Conservation (phyloP, 1,139 yeast species). For the Blastobotrys arbuscula region DNA sequence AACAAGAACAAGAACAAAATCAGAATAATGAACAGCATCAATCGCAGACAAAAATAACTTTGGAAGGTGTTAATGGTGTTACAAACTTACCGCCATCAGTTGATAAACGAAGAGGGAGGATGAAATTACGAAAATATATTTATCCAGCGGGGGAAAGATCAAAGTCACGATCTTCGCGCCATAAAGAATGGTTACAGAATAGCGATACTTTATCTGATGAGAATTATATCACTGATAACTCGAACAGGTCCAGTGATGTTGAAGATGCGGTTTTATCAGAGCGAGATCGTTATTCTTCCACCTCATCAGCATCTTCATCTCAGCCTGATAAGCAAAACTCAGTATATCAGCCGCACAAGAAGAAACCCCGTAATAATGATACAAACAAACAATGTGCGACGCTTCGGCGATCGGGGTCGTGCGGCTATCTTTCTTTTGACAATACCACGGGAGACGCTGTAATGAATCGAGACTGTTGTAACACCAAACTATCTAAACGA, state of each 20-base stretch:
- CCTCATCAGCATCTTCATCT: neutral
- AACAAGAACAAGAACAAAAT: conserved; percentile 1
- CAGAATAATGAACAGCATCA: neutral
- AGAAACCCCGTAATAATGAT: neutral
- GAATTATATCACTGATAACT: neutral
- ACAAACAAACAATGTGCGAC: neutral
- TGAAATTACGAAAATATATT: conserved; percentile 6
- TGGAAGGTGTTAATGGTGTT: neutral
- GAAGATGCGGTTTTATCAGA: neutral
- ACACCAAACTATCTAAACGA: neutral
- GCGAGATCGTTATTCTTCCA: neutral
- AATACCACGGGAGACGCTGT: neutral
- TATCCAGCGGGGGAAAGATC: neutral
- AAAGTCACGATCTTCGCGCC: neutral
- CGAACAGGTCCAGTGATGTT: neutral
- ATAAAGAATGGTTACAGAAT: no score
- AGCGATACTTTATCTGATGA: neutral
- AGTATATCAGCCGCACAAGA: neutral
- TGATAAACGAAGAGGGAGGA: conserved; percentile 2
- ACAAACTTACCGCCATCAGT: neutral
- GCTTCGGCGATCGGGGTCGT: neutral
- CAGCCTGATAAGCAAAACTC: neutral
- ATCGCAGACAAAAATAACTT: no score
- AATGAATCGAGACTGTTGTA: neutral
- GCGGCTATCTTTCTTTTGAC: neutral